Conservation (phyloP, 176 grass and related monocot species). For the Oryza meridionalis region DNA sequence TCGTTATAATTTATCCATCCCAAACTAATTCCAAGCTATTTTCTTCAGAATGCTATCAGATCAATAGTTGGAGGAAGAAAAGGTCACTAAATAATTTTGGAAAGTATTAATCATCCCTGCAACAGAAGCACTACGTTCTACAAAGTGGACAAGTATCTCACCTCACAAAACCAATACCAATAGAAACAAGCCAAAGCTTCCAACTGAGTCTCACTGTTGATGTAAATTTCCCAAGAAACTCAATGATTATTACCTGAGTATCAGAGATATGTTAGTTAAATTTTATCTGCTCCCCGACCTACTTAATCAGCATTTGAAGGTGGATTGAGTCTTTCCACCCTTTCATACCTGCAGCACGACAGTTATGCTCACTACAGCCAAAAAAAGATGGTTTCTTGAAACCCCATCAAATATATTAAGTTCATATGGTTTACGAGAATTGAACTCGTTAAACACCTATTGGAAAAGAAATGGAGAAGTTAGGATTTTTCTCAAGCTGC, state of each 20-base stretch:
- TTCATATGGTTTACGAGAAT: constrained; percentile 90
- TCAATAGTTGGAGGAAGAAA: constrained; percentile 4
- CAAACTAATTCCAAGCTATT: constrained; percentile 22
- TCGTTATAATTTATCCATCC: neutral
- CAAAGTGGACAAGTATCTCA: constrained; percentile 43
- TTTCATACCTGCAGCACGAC: constrained; percentile 75
- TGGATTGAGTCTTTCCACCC: neutral
- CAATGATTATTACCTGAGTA: constrained; percentile 76
- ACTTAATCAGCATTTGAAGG: too few relatives aligned
- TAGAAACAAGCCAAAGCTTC: constrained; percentile 86
- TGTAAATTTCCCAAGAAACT: constrained; percentile 95
- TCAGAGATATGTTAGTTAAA: constrained; percentile 36
- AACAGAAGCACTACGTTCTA: constrained; percentile 4
- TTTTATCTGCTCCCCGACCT: neutral
- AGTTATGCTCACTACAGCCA: constrained; percentile 64
- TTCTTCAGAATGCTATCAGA: constrained; percentile 30
- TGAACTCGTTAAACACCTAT: constrained; percentile 95
- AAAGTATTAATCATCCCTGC: constrained; percentile 21
- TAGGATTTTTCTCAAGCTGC: constrained; percentile 38
- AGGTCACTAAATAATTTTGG: neutral
- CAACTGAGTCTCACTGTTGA: constrained; percentile 83
- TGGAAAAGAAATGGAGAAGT: constrained; percentile 22
- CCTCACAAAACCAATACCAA: constrained; percentile 80
- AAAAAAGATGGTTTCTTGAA: constrained; percentile 77
- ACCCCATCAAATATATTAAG: constrained; percentile 78